Evolutionary conservation across 306 rosid species (phyloP).

Genomic region (Cicer arietinum): DNA sequence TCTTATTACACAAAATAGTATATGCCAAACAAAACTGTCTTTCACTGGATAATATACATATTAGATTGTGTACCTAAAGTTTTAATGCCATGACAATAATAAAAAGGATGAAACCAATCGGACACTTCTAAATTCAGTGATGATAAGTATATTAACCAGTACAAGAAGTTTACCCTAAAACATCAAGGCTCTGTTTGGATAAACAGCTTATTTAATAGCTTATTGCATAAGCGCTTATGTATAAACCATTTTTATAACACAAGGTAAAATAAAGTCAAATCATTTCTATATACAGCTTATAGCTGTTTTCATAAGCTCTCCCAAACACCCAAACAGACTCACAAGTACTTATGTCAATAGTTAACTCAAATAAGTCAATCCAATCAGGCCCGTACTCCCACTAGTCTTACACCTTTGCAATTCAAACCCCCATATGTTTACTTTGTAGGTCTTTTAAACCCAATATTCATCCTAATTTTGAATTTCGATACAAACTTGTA

Average conservation of each 20-base stretch:
- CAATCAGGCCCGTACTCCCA: neutral
- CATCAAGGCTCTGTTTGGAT: neutral
- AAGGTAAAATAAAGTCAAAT: no score
- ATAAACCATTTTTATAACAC: no score
- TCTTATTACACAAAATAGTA: neutral
- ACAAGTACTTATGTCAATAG: no score
- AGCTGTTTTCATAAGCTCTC: no score
- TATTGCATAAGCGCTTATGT: no score
- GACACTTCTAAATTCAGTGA: conserved; percentile 19
- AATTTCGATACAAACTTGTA: neutral
- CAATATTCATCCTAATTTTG: conserved; percentile 19
- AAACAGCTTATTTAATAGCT: no score
- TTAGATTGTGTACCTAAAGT: conserved; percentile 15
- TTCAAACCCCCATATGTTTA: conserved; percentile 4
- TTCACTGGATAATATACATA: neutral
- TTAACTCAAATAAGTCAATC: no score
- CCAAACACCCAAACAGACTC: no score
- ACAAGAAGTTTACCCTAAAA: conserved; percentile 26
- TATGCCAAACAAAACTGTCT: conserved; percentile 27
- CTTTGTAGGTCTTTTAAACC: neutral
- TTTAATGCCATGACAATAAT: neutral
- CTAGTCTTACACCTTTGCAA: neutral
- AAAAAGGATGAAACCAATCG: neutral
- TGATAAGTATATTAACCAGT: neutral
- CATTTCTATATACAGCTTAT: no score